Evolutionary conservation across 441 rosid species (phyloP).

Genomic region (Mallotus repandus): DNA sequence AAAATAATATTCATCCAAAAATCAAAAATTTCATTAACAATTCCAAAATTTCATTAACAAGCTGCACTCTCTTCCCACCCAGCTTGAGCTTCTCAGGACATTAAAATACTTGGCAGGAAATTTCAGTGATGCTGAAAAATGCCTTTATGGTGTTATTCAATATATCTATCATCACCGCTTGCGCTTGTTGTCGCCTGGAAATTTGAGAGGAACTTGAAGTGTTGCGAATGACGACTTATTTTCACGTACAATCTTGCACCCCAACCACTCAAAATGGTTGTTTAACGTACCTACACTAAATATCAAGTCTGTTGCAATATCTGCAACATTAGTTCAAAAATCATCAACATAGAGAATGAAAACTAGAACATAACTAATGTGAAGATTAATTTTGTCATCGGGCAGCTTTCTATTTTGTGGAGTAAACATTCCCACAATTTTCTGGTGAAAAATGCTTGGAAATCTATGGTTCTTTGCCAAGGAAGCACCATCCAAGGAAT

Average conservation of each 20-base stretch:
- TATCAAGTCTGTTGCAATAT: constrained; percentile 74
- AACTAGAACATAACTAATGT: constrained; percentile 73
- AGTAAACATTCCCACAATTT: constrained; percentile 48
- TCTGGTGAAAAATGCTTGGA: constrained; percentile 56
- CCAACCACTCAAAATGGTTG: constrained; percentile 59
- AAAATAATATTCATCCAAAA: too few relatives aligned
- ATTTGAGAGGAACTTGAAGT: constrained; percentile 67
- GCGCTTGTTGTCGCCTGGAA: constrained; percentile 44
- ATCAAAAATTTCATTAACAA: too few relatives aligned
- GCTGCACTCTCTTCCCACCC: too few relatives aligned
- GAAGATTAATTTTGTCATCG: constrained; percentile 53
- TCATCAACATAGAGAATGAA: constrained; percentile 70
- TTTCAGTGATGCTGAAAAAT: background rate
- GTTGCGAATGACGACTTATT: constrained; percentile 31
- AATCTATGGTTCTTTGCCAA: constrained; percentile 59
- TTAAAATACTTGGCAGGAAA: background rate
- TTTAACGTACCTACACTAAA: constrained; percentile 41
- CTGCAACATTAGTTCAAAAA: constrained; percentile 57
- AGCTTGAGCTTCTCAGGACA: background rate
- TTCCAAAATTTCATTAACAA: too few relatives aligned
- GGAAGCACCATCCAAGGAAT: constrained; percentile 46
- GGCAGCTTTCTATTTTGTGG: constrained; percentile 42
- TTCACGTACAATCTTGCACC: constrained; percentile 60
- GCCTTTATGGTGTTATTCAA: background rate
- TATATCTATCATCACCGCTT: constrained; percentile 32